Conservation (phyloP, 495 filamentous ascomycete species). For the Penicillium goetzii region DNA sequence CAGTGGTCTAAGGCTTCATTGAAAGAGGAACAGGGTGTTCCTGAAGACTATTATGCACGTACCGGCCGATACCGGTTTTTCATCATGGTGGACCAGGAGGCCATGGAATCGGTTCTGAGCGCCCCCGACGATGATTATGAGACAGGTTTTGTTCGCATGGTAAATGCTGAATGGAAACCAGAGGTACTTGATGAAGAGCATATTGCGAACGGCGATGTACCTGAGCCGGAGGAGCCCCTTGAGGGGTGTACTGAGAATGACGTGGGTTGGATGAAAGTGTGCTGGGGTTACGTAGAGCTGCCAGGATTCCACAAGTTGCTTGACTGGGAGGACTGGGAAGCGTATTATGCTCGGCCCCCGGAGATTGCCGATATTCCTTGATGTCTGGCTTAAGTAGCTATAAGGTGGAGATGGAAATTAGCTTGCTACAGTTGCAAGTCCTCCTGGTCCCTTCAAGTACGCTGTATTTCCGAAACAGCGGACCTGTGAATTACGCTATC, state of each 20-base stretch:
- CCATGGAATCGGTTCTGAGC: slow-evolving; percentile 31
- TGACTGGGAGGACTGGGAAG: slow-evolving; percentile 3
- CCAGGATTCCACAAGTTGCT: not conserved
- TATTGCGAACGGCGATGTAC: slow-evolving; percentile 5
- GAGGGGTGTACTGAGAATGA: slow-evolving; percentile 5
- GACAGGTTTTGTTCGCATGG: slow-evolving; percentile 27
- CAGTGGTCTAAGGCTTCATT: slow-evolving; percentile 15
- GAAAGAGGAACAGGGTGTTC: slow-evolving; percentile 23
- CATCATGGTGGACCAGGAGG: slow-evolving; percentile 34
- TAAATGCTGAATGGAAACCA: slow-evolving; percentile 26
- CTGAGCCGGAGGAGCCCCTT: not conserved
- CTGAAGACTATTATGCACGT: not conserved
- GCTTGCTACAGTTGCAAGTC: not conserved
- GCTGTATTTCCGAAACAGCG: no score
- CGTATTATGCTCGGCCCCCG: slow-evolving; percentile 6
- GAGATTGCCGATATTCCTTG: slow-evolving; percentile 5
- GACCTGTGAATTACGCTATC: no score
- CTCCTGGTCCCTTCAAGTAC: not conserved
- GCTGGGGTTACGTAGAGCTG: not conserved
- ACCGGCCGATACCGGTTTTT: slow-evolving; percentile 31
- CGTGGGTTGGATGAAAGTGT: slow-evolving; percentile 11
- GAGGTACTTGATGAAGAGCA: slow-evolving; percentile 9
- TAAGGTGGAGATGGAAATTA: not conserved
- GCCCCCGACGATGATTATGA: slow-evolving; percentile 10
- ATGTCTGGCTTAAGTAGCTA: not conserved